Conservation (phyloP, 352 stramenopile genomes). For the Globisporangium carolinianum region DNA sequence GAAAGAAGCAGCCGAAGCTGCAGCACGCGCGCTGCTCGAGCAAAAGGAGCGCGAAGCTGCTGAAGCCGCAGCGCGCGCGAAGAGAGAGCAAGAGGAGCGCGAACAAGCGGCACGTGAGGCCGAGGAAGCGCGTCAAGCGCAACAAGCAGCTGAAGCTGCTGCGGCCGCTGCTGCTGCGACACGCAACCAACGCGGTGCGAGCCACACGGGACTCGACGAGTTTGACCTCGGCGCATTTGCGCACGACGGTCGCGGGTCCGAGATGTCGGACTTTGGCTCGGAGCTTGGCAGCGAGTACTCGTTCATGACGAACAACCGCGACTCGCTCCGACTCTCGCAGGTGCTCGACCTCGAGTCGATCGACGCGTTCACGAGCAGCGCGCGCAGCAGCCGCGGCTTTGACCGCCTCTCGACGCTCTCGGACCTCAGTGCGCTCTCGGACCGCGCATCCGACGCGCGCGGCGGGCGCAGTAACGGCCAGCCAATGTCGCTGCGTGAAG, state of each 20-base stretch:
- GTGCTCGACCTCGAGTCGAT: constrained; percentile 71
- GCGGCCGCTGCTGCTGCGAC: constrained; percentile 22
- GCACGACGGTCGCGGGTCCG: constrained; percentile 40
- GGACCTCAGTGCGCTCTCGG: constrained; percentile 50
- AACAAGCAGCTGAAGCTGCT: constrained; percentile 21
- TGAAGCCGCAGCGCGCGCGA: constrained; percentile 30
- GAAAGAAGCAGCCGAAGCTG: constrained; percentile 42
- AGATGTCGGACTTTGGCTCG: constrained; percentile 59
- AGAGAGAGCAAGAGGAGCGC: constrained; percentile 41
- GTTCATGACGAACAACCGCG: constrained; percentile 51
- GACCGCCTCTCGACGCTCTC: constrained; percentile 42
- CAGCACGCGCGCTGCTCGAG: constrained; percentile 25
- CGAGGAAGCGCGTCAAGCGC: constrained; percentile 10
- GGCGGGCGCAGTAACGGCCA: constrained; percentile 4
- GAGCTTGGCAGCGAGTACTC: constrained; percentile 47
- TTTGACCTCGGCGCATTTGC: constrained; percentile 59
- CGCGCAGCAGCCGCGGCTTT: constrained; percentile 13
- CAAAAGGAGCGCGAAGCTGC: constrained; percentile 43
- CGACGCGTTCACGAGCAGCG: constrained; percentile 28
- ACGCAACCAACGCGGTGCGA: constrained; percentile 20
- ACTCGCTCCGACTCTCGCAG: constrained; percentile 70
- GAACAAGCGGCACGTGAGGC: constrained; percentile 23
- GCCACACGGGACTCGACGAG: constrained; percentile 45
- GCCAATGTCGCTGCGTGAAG: constrained; percentile 11
- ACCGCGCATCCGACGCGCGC: constrained; percentile 19